phyloP scores from a whole-genome alignment of 23 red algal species.

The Gracilaria domingensis region DNA sequence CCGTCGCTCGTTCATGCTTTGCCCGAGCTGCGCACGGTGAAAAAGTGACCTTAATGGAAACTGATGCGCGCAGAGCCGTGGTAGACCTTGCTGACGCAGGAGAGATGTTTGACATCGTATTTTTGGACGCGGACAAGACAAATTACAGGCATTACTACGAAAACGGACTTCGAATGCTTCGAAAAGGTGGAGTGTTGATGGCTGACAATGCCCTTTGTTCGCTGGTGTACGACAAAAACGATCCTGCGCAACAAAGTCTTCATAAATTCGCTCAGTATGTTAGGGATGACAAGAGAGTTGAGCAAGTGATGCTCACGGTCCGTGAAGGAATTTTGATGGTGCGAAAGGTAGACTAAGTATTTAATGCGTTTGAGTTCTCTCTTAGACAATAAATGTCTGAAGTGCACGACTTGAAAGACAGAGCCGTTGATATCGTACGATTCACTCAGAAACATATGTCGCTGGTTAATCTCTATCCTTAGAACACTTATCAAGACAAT shows the following conservation, averaged over 20 bases:
- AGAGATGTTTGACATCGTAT: conserved; percentile 90
- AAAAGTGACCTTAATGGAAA: conserved; percentile 64
- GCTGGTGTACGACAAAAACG: conserved; percentile 72
- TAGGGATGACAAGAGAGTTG: conserved; percentile 68
- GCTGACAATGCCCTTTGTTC: conserved; percentile 87
- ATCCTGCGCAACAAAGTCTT: conserved; percentile 70
- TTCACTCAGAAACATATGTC: no score
- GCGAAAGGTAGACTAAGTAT: conserved; percentile 43
- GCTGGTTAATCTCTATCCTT: no score
- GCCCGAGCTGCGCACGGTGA: neutral
- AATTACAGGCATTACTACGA: conserved; percentile 91
- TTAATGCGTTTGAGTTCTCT: no score
- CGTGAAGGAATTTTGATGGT: conserved; percentile 82
- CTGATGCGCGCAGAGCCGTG: conserved; percentile 59
- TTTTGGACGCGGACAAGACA: conserved; percentile 92
- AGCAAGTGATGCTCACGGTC: conserved; percentile 84
- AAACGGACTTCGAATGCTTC: conserved; percentile 67
- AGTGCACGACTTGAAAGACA: no score
- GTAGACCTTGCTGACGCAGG: conserved; percentile 31
- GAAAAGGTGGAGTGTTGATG: conserved; percentile 67
- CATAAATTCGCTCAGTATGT: conserved; percentile 84
- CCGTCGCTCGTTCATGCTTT: conserved; percentile 72
- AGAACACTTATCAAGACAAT: no score
- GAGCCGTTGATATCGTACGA: no score
- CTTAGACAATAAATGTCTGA: no score